Conservation (phyloP, 2,329 filamentous ascomycete species). For the Aspergillus sp. region DNA sequence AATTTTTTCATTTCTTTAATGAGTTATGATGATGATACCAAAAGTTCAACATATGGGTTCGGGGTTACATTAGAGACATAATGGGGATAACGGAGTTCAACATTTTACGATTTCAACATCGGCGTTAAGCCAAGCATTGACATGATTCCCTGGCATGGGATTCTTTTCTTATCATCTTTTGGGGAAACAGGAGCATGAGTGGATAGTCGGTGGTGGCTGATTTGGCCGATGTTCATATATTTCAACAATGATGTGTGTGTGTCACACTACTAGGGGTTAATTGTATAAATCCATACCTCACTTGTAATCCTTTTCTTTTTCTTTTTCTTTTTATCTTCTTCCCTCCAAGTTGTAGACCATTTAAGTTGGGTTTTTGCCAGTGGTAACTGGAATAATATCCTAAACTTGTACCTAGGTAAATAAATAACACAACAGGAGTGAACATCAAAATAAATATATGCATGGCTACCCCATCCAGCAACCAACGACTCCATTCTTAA, state of each 20-base stretch:
- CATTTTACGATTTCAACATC: constrained; percentile 54
- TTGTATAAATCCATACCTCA: constrained; percentile 8
- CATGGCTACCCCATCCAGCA: background rate
- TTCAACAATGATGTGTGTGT: constrained; percentile 41
- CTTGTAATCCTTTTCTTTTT: background rate
- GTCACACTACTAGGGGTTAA: constrained; percentile 20
- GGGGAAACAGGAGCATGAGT: constrained; percentile 16
- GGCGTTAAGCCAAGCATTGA: constrained; percentile 32
- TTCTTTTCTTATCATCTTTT: constrained; percentile 15
- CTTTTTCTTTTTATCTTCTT: background rate
- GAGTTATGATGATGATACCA: constrained; percentile 45
- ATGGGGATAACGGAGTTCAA: constrained; percentile 39
- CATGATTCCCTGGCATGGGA: constrained; percentile 16
- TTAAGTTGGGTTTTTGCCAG: background rate
- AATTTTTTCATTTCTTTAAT: constrained; percentile 28
- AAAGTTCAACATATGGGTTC: constrained; percentile 45
- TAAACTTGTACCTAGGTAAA: too few relatives aligned
- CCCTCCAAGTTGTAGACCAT: background rate
- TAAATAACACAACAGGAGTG: background rate
- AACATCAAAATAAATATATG: background rate
- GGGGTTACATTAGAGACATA: constrained; percentile 38
- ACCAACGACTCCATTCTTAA: background rate
- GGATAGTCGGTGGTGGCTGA: constrained; percentile 18
- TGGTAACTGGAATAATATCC: background rate
- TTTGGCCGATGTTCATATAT: constrained; percentile 26